Conservation (phyloP, 176 grass and related monocot species). For the Pharus latifolius region DNA sequence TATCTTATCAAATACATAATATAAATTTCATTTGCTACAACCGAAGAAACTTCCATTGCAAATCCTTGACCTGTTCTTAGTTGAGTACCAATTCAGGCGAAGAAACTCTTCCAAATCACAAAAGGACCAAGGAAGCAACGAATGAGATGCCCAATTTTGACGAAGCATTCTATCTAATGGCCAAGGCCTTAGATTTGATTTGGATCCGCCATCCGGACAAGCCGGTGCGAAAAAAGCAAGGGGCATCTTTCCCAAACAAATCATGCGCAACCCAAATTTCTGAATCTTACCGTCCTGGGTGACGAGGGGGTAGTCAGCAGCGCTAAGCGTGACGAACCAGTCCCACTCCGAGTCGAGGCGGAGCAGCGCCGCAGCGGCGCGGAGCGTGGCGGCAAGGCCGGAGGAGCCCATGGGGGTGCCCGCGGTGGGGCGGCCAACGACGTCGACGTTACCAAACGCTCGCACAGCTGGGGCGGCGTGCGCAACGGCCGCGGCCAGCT, state of each 20-base stretch:
- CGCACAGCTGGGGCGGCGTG: conserved; percentile 29
- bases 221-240: neutral
- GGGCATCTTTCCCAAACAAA: neutral
- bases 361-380: conserved; percentile 64
- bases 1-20: neutral
- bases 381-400: conserved; percentile 58
- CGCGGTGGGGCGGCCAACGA: conserved; percentile 65
- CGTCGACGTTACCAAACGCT: conserved; percentile 79
- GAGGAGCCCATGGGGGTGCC: conserved; percentile 81
- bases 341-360: conserved; percentile 76
- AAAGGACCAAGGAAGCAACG: too few species aligned
- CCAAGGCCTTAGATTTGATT: neutral
- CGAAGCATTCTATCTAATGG: neutral
- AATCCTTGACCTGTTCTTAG: neutral
- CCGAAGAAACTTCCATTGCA: neutral
- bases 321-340: conserved; percentile 84
- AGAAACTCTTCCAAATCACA: neutral
- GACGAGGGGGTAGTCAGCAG: conserved; percentile 80
- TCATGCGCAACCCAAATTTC: neutral
- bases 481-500: conserved; percentile 38
- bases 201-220: conserved; percentile 32
- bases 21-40: neutral
- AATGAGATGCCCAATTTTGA: neutral
- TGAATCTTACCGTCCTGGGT: conserved; percentile 81
- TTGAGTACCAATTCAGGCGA: conserved; percentile 1